These are phyloP conservation scores for Leptosphaerulina australis DNA, from an alignment of 2,329 filamentous ascomycete species.

Conservation along the genomic window DNA sequence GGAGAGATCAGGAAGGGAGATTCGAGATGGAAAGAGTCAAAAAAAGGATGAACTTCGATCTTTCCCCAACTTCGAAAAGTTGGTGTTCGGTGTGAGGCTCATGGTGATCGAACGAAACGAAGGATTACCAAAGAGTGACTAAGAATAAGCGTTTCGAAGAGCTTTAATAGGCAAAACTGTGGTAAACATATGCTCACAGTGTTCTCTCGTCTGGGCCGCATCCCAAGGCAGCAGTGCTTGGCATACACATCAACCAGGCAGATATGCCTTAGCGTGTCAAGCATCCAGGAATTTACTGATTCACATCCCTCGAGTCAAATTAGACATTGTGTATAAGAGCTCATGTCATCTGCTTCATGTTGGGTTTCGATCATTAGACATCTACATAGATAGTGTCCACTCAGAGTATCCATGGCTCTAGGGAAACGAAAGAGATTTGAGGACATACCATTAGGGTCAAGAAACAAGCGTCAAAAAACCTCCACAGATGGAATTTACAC, in stretches of 20 bases:
- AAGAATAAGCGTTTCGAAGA: too few relatives aligned
- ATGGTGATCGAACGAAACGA: too few relatives aligned
- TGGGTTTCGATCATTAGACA: not conserved
- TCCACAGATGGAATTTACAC: not conserved
- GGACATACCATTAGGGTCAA: conserved; percentile 18
- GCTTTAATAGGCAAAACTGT: too few relatives aligned
- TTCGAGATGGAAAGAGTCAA: too few relatives aligned
- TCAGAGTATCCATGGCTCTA: conserved; percentile 54
- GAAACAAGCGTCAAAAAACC: not conserved
- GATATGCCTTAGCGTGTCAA: not conserved
- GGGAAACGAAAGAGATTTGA: conserved; percentile 63
- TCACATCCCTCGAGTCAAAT: not conserved
- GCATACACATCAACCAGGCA: not conserved
- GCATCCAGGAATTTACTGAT: not conserved
- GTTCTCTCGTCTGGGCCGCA: too few relatives aligned
- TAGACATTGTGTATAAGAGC: not conserved
- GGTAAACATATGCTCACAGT: too few relatives aligned
- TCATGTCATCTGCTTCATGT: not conserved
- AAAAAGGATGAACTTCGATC: too few relatives aligned
- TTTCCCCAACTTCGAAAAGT: too few relatives aligned
- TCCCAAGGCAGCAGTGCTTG: conserved; percentile 9
- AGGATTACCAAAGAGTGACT: too few relatives aligned
- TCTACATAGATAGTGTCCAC: not conserved
- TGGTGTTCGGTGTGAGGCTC: too few relatives aligned
- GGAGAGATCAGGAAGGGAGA: too few relatives aligned